Evolutionary conservation across 169 alveolate species (phyloP), one percentile per base, ranked within the genome.

Genomic region (Miamiensis avidus): DNA sequence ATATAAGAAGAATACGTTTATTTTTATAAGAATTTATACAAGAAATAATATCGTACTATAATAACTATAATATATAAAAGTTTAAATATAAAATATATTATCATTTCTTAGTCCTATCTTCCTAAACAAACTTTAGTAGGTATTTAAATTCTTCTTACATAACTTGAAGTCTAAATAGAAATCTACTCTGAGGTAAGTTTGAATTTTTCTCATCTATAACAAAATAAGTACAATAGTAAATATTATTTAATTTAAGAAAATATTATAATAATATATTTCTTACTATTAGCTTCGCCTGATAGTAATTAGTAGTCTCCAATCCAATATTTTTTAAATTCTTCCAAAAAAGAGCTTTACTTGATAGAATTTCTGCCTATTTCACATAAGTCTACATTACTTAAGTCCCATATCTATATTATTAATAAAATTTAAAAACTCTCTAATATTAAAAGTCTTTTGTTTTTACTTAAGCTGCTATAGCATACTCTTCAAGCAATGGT

Each of bases 351-450:
- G 76, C 93, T 89, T 87, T 97, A 97, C 81, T 94, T 91, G 34
- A 97, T 98, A n/a, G 98, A 95, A 87, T 97, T 95, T 82, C 98
- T 91, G 28, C 98, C 98, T 31, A 97, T 87, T 89, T 97, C 99
- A 82, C 98, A 95, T 31, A 96, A 89, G 88, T 96, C 98, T 28
- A 96, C 97, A 6, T 97, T 89, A 34, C 94, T 91, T 1, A 97
- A 91, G 84, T 96, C 95, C 97, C 98, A 96, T 26, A 93, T 84
- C 90, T 97, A 96, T 90, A 93, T 89, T 64, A 82, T 69, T 83
- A 27, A 78, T 31, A 88, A 74, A 20, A 26, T 32, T 65, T 33
- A 74, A 65, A n/a, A 1, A 27, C 74, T n/a, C 0, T 29, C 82
- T 34, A 30, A 6, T 27, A n/a, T 31, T 26, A 26, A 26, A 73